A percentile compares a stretch with the other conserved stretches of the same genome.
Conservation (phyloP, 192 early-diverging fungal genomes). For the Chytriomyces sp. region DNA sequence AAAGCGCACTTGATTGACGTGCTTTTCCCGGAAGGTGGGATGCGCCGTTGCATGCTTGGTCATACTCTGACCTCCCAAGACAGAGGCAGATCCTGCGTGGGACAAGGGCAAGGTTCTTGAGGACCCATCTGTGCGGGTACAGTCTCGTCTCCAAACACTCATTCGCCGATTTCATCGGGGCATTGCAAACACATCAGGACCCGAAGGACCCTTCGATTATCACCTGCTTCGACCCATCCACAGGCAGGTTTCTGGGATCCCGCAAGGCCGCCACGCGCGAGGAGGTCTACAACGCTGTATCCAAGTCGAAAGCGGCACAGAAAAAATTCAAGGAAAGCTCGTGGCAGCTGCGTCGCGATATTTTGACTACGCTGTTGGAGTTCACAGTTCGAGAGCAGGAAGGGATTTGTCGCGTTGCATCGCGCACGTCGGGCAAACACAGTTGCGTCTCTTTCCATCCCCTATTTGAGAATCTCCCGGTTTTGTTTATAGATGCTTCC, state of each 20-base stretch:
- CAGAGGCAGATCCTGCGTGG: not conserved
- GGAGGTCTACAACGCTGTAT: conserved; percentile 61
- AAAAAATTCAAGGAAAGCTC: conserved; percentile 66
- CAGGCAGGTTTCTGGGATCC: conserved; percentile 71
- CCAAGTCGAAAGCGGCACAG: conserved; percentile 66
- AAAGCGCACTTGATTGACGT: conserved; percentile 16
- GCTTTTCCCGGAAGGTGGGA: conserved; percentile 13
- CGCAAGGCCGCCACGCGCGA: conserved; percentile 56
- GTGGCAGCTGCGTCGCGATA: conserved; percentile 71
- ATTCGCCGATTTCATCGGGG: not conserved
- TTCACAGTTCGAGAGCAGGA: conserved; percentile 76
- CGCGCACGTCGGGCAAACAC: conserved; percentile 82
- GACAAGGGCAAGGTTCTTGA: not conserved
- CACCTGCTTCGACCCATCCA: conserved; percentile 83
- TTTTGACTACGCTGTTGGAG: conserved; percentile 71
- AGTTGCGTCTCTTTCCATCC: conserved; percentile 11
- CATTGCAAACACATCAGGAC: not conserved
- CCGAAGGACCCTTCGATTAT: conserved; percentile 56
- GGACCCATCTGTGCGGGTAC: not conserved
- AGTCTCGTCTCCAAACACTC: not conserved
- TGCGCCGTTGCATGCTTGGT: not conserved
- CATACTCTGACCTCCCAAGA: not conserved
- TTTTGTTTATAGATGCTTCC: too few relatives aligned
- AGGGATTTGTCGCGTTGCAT: conserved; percentile 69
- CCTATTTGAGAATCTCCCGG: not conserved